A percentile compares a stretch with the other conserved stretches of the same genome.
Conservation (phyloP, 176 grass and related monocot species). For the Avena insularis region DNA sequence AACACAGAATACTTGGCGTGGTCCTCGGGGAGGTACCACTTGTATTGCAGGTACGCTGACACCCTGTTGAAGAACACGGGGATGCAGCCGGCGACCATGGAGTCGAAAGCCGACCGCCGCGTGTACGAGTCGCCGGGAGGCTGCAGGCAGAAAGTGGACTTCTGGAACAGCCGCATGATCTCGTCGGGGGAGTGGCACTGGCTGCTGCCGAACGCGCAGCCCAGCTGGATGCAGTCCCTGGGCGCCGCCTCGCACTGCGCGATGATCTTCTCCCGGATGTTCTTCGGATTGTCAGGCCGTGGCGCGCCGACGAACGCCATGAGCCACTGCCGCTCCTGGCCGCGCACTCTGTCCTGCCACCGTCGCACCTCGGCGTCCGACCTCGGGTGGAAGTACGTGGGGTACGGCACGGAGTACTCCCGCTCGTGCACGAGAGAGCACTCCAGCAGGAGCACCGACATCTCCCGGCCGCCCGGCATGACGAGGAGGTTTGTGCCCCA, state of each 20-base stretch:
- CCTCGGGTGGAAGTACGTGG: conserved; percentile 78
- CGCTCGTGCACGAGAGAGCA: conserved; percentile 39
- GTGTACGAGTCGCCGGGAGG: conserved; percentile 57
- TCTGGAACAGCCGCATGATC: conserved; percentile 64
- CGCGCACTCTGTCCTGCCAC: conserved; percentile 62
- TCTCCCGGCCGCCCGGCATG: conserved; percentile 55
- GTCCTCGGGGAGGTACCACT: conserved; percentile 49
- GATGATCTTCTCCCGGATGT: conserved; percentile 62
- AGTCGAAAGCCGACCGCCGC: conserved; percentile 59
- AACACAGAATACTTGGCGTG: conserved; percentile 52
- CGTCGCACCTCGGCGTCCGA: conserved; percentile 58
- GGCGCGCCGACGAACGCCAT: conserved; percentile 76
- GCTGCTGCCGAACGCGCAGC: conserved; percentile 51
- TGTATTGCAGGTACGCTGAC: conserved; percentile 57
- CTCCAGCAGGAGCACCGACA: conserved; percentile 67
- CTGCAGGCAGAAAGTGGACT: conserved; percentile 58
- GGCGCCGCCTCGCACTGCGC: conserved; percentile 53
- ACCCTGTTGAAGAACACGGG: conserved; percentile 59
- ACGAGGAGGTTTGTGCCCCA: conserved; percentile 65
- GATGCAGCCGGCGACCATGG: conserved; percentile 61
- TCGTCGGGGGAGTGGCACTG: conserved; percentile 50
- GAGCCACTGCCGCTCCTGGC: conserved; percentile 40
- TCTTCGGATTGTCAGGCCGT: conserved; percentile 44
- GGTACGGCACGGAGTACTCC: conserved; percentile 70
- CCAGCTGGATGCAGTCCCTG: conserved; percentile 41